Evolutionary conservation across 2,329 filamentous ascomycete genomes (phyloP).

Genomic region (Ilyonectria robusta): DNA sequence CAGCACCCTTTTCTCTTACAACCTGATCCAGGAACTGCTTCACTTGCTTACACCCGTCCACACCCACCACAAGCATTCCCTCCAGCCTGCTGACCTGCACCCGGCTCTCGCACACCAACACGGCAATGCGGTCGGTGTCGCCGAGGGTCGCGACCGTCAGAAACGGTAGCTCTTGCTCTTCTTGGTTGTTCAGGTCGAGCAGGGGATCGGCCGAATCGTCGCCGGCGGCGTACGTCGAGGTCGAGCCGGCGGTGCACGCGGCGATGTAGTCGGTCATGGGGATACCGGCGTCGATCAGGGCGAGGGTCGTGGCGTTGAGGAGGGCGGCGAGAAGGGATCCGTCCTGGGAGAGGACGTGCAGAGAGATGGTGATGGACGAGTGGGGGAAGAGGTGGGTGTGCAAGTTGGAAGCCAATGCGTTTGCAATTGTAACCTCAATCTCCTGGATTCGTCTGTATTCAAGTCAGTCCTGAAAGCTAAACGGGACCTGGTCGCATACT

Average conservation of each 20-base stretch:
- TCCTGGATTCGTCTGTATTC: conserved; percentile 81
- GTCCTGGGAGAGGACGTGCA: conserved; percentile 92
- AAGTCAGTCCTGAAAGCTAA: conserved; percentile 9
- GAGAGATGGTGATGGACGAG: conserved; percentile 83
- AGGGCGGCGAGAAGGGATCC: conserved; percentile 91
- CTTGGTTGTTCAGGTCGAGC: conserved; percentile 82
- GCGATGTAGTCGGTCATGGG: conserved; percentile 95
- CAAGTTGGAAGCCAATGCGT: conserved; percentile 82
- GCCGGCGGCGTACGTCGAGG: conserved; percentile 74
- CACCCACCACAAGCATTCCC: conserved; percentile 91
- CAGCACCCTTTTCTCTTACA: conserved; percentile 78
- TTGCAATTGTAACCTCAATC: conserved; percentile 83
- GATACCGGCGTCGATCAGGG: conserved; percentile 93
- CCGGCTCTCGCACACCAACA: conserved; percentile 88
- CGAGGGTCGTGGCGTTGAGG: conserved; percentile 91
- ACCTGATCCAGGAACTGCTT: conserved; percentile 85
- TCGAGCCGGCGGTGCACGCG: conserved; percentile 89
- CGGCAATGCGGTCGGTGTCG: conserved; percentile 80
- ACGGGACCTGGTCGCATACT: conserved; percentile 67
- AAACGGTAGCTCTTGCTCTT: conserved; percentile 91
- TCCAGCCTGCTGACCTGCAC: conserved; percentile 88
- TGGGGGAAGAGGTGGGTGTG: conserved; percentile 93
- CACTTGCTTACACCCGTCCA: conserved; percentile 92
- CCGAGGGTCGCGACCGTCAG: conserved; percentile 88
- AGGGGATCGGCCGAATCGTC: conserved; percentile 82